A percentile compares a stretch with the other conserved stretches of the same genome.
phyloP scores from a whole-genome alignment of 805 yeast genomes.

The Starmerella vaccinii region DNA sequence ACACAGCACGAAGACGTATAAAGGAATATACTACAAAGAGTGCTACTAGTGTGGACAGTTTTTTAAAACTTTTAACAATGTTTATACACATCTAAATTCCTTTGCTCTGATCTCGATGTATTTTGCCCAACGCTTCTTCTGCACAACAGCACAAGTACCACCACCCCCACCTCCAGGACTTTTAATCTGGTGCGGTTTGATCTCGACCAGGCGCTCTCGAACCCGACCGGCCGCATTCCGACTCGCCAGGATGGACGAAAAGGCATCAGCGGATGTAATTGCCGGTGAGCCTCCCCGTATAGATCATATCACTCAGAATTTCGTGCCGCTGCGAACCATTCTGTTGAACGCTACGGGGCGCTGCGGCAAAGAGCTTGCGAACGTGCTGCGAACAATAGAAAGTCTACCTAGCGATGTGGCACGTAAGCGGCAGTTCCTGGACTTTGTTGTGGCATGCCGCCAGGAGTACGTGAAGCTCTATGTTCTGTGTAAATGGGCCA shows the following conservation, averaged over 20 bases:
- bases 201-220: not conserved
- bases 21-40: no score
- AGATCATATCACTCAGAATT: conserved; percentile 66
- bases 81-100: no score
- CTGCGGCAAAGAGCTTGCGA: conserved; percentile 53
- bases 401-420: conserved; percentile 45
- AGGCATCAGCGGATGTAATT: not conserved
- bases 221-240: not conserved
- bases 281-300: conserved; percentile 34
- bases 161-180: no score
- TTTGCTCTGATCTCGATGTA: no score
- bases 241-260: not conserved
- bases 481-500: conserved; percentile 83
- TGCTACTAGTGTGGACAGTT: no score
- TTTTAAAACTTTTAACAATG: no score
- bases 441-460: conserved; percentile 58
- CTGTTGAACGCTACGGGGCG: conserved; percentile 50
- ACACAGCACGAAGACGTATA: no score
- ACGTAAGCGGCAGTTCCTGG: conserved; percentile 60
- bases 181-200: not conserved
- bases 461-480: conserved; percentile 77
- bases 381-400: conserved; percentile 51
- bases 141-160: no score
- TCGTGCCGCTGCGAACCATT: conserved; percentile 52
- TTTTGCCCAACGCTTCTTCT: no score